These are phyloP conservation scores for Mortierella sp. DNA, from an alignment of 371 early-diverging fungal genomes.

Conservation along the genomic window DNA sequence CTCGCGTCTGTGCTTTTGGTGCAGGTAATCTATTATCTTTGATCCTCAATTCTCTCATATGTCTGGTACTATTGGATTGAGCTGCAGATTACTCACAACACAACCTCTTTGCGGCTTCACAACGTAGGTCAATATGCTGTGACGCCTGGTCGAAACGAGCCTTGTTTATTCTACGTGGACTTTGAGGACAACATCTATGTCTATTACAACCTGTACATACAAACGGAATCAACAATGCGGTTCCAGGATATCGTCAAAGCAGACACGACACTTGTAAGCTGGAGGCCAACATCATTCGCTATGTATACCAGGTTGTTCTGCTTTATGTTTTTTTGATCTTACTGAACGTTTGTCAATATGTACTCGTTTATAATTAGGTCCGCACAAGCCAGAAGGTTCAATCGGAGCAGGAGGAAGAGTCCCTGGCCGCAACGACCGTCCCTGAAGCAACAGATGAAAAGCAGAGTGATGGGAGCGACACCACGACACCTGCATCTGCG, in stretches of 20 bases:
- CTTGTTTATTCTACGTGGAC: constrained; percentile 85
- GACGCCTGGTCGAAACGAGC: constrained; percentile 77
- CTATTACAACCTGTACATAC: constrained; percentile 77
- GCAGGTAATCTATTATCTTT: constrained; percentile 63
- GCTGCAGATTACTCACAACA: not conserved
- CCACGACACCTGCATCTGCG: not conserved
- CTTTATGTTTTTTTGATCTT: not conserved
- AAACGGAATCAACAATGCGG: constrained; percentile 41
- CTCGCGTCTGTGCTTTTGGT: constrained; percentile 84
- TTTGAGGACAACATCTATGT: constrained; percentile 88
- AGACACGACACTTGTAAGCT: constrained; percentile 29
- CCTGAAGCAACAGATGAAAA: not conserved
- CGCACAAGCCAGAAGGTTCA: constrained; percentile 10
- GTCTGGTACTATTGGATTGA: too few species aligned
- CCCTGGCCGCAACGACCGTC: too few species aligned
- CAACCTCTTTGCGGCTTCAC: not conserved
- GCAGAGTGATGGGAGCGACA: not conserved
- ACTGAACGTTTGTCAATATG: not conserved
- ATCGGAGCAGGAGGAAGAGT: not conserved
- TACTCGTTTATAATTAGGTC: not conserved
- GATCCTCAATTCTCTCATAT: not conserved
- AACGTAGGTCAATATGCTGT: constrained; percentile 74
- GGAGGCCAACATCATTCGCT: not conserved
- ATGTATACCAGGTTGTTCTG: not conserved
- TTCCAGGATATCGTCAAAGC: constrained; percentile 48